Percentiles rank a stretch among this genome's conserved stretches.
phyloP scores from a whole-genome alignment of 2,329 filamentous ascomycete species.

The Tolypocladium ovalisporum region DNA sequence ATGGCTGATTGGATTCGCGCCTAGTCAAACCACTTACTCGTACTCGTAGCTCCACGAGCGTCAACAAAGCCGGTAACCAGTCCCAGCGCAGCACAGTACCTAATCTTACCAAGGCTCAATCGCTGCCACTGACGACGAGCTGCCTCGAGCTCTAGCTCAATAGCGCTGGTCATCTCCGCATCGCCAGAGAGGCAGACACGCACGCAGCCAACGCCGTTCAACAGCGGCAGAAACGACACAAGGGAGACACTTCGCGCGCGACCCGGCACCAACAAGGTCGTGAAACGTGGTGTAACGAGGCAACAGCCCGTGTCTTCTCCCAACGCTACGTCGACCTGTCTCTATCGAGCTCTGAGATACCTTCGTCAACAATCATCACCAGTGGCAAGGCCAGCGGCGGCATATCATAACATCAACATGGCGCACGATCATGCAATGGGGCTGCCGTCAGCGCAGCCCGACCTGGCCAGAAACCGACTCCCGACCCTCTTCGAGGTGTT shows the following conservation, averaged over 20 bases:
- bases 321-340: neutral
- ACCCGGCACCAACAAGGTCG: slow-evolving; percentile 6
- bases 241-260: neutral
- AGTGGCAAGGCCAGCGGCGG: neutral
- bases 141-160: slow-evolving; percentile 9
- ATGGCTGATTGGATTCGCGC: slow-evolving; percentile 1
- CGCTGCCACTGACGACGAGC: slow-evolving; percentile 5
- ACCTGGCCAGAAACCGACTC: slow-evolving; percentile 65
- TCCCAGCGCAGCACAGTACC: neutral
- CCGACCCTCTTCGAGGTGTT: slow-evolving; percentile 94
- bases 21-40: neutral
- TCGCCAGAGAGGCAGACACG: neutral
- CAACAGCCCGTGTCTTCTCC: neutral
- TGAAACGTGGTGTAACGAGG: slow-evolving; percentile 6
- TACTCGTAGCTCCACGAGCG: neutral
- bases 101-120: slow-evolving; percentile 13
- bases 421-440: slow-evolving; percentile 12
- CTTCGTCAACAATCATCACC: neutral
- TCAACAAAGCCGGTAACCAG: neutral
- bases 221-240: neutral
- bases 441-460: slow-evolving; percentile 44
- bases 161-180: slow-evolving; percentile 7
- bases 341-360: neutral
- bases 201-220: neutral
- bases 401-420: slow-evolving; percentile 7